phyloP scores from a whole-genome alignment of 1,139 yeast genomes.

The Pneumocystis canis region DNA sequence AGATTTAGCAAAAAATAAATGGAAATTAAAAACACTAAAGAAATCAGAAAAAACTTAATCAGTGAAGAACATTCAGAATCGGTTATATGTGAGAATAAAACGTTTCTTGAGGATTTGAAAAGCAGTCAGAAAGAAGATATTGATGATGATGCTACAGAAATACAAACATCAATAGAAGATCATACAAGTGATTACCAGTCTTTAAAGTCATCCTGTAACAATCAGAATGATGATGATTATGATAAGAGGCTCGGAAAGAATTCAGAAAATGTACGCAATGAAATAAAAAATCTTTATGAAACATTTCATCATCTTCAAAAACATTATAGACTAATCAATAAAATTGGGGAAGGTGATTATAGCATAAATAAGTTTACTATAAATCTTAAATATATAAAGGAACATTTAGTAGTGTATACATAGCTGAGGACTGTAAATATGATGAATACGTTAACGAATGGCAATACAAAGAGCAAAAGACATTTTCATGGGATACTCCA shows the following conservation, averaged over 20 bases:
- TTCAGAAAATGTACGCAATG: constrained; percentile 39
- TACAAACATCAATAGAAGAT: constrained; percentile 14
- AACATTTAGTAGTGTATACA: constrained; percentile 80
- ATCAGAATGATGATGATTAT: constrained; percentile 5
- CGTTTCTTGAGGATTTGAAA: constrained; percentile 8
- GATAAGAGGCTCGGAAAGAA: constrained; percentile 8
- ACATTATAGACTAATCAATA: constrained; percentile 55
- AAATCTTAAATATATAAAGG: constrained; percentile 29
- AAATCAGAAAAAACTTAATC: background rate
- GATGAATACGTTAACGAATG: constrained; percentile 20
- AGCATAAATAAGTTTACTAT: background rate
- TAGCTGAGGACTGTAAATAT: constrained; percentile 52
- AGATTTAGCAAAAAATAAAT: background rate
- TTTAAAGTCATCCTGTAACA: background rate
- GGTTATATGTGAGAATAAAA: constrained; percentile 4
- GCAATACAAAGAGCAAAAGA: constrained; percentile 15
- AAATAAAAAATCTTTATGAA: constrained; percentile 47
- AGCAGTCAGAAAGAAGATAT: background rate
- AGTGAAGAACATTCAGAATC: background rate
- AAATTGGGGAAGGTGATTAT: constrained; percentile 54
- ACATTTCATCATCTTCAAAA: constrained; percentile 49
- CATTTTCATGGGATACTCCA: background rate
- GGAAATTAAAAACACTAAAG: background rate
- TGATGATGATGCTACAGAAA: constrained; percentile 3
- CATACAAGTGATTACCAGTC: background rate